Base-by-base conservation (phyloP, 2,329 filamentous ascomycete species). In the Phaeosphaeria sp. region DNA sequence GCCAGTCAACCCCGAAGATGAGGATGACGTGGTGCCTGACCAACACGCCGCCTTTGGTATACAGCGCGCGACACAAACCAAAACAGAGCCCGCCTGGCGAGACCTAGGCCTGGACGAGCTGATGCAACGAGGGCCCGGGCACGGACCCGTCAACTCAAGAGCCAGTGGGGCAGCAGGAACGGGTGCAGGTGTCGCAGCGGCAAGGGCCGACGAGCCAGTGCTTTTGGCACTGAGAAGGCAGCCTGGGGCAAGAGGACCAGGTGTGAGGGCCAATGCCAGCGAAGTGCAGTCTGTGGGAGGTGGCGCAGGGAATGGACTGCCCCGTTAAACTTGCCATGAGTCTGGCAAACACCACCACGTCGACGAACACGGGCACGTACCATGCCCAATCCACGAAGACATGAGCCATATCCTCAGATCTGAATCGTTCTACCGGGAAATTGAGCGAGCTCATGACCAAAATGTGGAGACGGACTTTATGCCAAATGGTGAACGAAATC, bases 41-140 rank as follows among this genome's bases (percentile, higher is more conserved):
- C 91, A 95, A 79, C 91, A 95, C 73, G 91, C 91, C 13, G 92
- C 91, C 0, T 95, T 95, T 74, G 92, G 91, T 41, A 95, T 96
- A 68, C 88, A 91, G 76, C 86, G 90, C 65, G 91, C 91, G 10
- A 93, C 90, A 17, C 89, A 92, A 78, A 85, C 85, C 63, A 83
- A 82, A 67, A 85, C 84, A 68, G 90, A 93, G 78, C 84, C 89
- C 1, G 88, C 87, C 7, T 96, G 91, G 91, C 89, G 89, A 72
- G 91, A 95, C 72, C 79, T 94, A 6, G 90, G 90, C 0, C 80
- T 95, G n/a, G 83, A 82, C 6, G 85, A 87, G 56, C 80, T 95
- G 69, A 88, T 93, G 86, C 84, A 80, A 41, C 84, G 85, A 59
- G 90, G 87, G 0, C 86, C 89, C 21, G 73, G 44, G 50, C 54